A percentile compares a stretch with the other conserved stretches of the same genome.
These are phyloP conservation scores for Aspergillus neotritici DNA, from an alignment of 2,329 filamentous ascomycete species.

Conservation along the genomic window DNA sequence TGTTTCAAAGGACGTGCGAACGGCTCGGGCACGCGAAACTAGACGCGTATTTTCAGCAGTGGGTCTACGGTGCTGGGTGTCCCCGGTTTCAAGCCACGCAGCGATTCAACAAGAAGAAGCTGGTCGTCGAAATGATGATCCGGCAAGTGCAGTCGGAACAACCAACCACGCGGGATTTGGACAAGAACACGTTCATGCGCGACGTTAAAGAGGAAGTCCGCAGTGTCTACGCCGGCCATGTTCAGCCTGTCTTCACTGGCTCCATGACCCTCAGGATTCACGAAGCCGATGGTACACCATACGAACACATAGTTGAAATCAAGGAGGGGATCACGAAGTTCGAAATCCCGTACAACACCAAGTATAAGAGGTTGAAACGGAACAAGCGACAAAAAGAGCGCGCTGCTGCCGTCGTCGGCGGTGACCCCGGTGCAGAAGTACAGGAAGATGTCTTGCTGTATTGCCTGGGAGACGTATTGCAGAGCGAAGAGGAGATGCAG, in stretches of 20 bases:
- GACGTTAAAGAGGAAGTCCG: constrained; percentile 74
- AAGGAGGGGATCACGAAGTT: constrained; percentile 79
- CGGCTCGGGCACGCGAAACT: constrained; percentile 81
- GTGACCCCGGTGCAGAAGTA: constrained; percentile 58
- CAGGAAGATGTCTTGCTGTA: constrained; percentile 82
- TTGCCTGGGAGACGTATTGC: constrained; percentile 84
- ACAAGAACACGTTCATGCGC: constrained; percentile 71
- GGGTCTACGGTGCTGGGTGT: constrained; percentile 83
- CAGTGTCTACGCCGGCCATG: constrained; percentile 61
- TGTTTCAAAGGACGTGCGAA: constrained; percentile 79
- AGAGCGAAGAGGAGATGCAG: constrained; percentile 70
- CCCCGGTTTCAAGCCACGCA: constrained; percentile 82
- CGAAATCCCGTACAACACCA: constrained; percentile 97
- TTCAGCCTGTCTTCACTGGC: constrained; percentile 81
- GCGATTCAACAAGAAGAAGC: constrained; percentile 93
- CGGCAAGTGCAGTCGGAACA: constrained; percentile 64
- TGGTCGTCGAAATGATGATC: constrained; percentile 88
- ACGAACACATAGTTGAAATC: constrained; percentile 96
- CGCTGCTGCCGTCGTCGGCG: constrained; percentile 57
- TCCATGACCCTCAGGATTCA: constrained; percentile 98
- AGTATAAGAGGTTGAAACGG: constrained; percentile 94
- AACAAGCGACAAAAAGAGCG: constrained; percentile 78
- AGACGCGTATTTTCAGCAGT: constrained; percentile 89
- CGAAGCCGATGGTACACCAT: constrained; percentile 95
- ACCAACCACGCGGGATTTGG: constrained; percentile 53